These are phyloP conservation scores for Carex pumila DNA, from an alignment of 176 grass and related monocot genomes.

Conservation along the genomic window DNA sequence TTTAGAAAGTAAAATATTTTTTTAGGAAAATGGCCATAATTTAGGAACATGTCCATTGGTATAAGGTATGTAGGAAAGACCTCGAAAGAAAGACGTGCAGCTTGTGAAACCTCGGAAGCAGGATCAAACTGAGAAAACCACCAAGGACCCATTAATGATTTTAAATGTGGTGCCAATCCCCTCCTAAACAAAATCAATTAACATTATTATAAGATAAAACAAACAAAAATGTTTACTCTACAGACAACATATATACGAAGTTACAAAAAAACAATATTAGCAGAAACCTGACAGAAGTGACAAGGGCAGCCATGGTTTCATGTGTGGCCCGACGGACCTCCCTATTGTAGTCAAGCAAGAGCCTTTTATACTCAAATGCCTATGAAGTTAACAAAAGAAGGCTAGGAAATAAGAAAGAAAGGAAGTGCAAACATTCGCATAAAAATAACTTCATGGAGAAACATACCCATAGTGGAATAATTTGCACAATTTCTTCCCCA, in stretches of 20 bases:
- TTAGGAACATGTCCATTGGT: neutral
- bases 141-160: conserved; percentile 95
- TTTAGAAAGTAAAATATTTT: neutral
- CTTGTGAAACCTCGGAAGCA: conserved; percentile 78
- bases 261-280: neutral
- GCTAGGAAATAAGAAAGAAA: conserved; percentile 9
- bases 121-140: conserved; percentile 99
- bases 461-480: conserved; percentile 83
- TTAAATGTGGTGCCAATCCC: conserved; percentile 82
- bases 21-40: neutral
- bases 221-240: conserved; percentile 13
- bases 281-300: conserved; percentile 59
- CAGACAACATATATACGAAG: neutral
- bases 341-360: conserved; percentile 90
- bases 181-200: conserved; percentile 47
- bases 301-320: conserved; percentile 75
- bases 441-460: conserved; percentile 13
- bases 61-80: conserved; percentile 29
- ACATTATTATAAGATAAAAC: neutral
- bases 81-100: conserved; percentile 81
- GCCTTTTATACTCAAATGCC: conserved; percentile 88
- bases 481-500: conserved; percentile 59
- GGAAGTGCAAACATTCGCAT: neutral
- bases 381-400: conserved; percentile 26
- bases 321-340: conserved; percentile 84